Percentiles rank a stretch among this genome's conserved stretches.
Conservation (phyloP, 768 basidiomycete species). For the Boletus subparvulus region DNA sequence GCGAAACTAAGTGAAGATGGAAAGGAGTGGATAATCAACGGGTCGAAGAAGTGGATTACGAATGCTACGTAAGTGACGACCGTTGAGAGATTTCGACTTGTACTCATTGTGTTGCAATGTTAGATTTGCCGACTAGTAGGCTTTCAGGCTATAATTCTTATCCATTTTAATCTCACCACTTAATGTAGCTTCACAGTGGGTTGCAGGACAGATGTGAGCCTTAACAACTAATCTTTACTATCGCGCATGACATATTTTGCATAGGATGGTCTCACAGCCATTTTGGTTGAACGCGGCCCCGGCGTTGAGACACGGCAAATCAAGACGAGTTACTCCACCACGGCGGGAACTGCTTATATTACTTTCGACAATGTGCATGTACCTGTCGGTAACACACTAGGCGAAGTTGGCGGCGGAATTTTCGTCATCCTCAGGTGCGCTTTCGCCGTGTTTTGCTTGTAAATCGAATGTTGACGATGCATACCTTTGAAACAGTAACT, state of each 20-base stretch:
- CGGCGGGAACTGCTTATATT: conserved; percentile 85
- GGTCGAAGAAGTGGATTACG: conserved; percentile 76
- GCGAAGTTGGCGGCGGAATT: conserved; percentile 57
- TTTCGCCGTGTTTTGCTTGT: neutral
- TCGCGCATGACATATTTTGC: conserved; percentile 19
- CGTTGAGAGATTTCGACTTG: neutral
- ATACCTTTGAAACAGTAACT: conserved; percentile 55
- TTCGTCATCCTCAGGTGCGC: conserved; percentile 56
- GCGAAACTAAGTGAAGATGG: conserved; percentile 67
- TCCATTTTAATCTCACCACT: conserved; percentile 7
- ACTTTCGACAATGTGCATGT: conserved; percentile 85
- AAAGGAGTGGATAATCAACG: conserved; percentile 66
- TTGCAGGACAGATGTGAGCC: conserved; percentile 50
- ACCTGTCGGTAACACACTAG: conserved; percentile 83
- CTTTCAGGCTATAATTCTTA: neutral
- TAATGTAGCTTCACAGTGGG: conserved; percentile 57
- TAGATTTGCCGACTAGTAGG: conserved; percentile 43
- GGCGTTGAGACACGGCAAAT: conserved; percentile 67
- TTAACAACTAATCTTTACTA: conserved; percentile 13
- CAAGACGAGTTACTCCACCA: conserved; percentile 81
- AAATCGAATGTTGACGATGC: neutral
- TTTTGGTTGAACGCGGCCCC: conserved; percentile 60
- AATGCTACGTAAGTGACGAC: conserved; percentile 44
- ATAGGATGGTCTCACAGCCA: conserved; percentile 60
- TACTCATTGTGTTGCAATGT: conserved; percentile 6